Evolutionary conservation across 2,329 filamentous ascomycete species (phyloP).

Genomic region (Aspergillus pseudotamarii): DNA sequence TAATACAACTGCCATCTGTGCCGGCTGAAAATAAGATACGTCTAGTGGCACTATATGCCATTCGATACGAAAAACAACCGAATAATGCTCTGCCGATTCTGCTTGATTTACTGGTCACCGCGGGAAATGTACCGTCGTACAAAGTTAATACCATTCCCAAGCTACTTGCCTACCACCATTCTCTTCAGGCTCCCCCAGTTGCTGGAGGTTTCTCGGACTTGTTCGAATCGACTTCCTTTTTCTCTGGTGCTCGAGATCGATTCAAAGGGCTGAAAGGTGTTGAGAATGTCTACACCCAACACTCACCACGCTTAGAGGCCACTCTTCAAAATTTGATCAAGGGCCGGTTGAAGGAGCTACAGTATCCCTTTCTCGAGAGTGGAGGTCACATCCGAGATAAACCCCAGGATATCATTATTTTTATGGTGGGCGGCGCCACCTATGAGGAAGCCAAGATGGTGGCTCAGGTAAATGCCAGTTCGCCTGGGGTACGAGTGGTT

Average conservation of each 20-base stretch:
- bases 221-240: constrained; percentile 89
- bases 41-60: constrained; percentile 88
- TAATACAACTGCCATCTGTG: constrained; percentile 80
- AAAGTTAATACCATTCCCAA: constrained; percentile 80
- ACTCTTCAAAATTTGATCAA: constrained; percentile 94
- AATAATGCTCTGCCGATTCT: constrained; percentile 83
- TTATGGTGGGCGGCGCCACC: constrained; percentile 89
- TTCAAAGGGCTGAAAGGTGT: constrained; percentile 96
- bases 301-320: constrained; percentile 82
- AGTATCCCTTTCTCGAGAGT: constrained; percentile 93
- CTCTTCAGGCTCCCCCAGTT: constrained; percentile 76
- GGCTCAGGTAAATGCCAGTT: constrained; percentile 89
- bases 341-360: constrained; percentile 78
- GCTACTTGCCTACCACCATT: constrained; percentile 81
- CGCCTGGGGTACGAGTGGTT: constrained; percentile 85
- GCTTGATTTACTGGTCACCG: constrained; percentile 80
- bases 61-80: constrained; percentile 86
- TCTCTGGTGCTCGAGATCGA: constrained; percentile 81
- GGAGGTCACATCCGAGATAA: constrained; percentile 87
- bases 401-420: constrained; percentile 93
- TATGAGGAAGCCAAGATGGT: constrained; percentile 98
- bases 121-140: constrained; percentile 75
- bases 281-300: constrained; percentile 98
- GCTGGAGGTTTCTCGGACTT: constrained; percentile 83
- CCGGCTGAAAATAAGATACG: constrained; percentile 82